These are phyloP conservation scores for Cryptosporidium andersoni DNA, from an alignment of 169 alveolate genomes.

Conservation along the genomic window DNA sequence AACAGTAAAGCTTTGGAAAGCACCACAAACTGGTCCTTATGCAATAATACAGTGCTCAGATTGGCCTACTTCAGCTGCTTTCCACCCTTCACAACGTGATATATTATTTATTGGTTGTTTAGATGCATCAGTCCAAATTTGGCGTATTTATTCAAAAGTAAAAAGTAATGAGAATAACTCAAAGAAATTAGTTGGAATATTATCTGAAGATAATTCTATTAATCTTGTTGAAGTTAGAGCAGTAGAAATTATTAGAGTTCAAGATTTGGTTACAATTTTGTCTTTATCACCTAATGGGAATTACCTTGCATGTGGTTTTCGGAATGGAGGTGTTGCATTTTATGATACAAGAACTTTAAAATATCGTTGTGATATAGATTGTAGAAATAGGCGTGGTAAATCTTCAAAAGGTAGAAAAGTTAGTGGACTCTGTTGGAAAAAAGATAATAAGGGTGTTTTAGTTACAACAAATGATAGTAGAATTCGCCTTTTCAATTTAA, in stretches of 20 bases:
- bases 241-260: conserved; percentile 55
- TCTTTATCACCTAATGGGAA: conserved; percentile 68
- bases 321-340: conserved; percentile 68
- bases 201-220: not conserved
- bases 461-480: conserved; percentile 70
- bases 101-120: conserved; percentile 51
- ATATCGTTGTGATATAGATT: conserved; percentile 64
- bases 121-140: conserved; percentile 65
- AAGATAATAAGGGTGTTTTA: conserved; percentile 44
- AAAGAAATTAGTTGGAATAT: not conserved
- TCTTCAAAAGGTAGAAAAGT: conserved; percentile 67
- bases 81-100: conserved; percentile 49
- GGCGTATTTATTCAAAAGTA: conserved; percentile 2
- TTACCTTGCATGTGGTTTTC: conserved; percentile 67
- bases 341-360: conserved; percentile 67
- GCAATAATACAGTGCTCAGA: conserved; percentile 52
- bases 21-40: conserved; percentile 25
- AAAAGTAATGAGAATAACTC: not conserved
- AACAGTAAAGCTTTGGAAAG: conserved; percentile 67
- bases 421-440: conserved; percentile 62
- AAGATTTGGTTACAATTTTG: conserved; percentile 35
- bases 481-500: conserved; percentile 42
- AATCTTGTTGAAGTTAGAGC: conserved; percentile 4
- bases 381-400: conserved; percentile 66
- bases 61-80: conserved; percentile 66